Conservation (phyloP, 2,329 filamentous ascomycete genomes). For the Fusarium austroafricanum region DNA sequence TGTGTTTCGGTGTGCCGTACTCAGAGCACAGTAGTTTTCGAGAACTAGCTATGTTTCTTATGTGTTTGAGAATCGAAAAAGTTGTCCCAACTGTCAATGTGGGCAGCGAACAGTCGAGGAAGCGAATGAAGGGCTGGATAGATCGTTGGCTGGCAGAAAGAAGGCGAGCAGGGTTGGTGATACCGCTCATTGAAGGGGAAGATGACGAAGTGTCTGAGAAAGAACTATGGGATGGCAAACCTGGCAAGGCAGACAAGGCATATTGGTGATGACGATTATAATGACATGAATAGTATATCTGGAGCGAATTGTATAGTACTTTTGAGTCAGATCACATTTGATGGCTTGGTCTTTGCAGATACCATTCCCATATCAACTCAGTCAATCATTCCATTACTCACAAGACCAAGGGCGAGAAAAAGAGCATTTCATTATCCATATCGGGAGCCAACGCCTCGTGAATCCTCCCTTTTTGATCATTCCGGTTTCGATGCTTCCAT, state of each 20-base stretch:
- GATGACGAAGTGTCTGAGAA: conserved; percentile 47
- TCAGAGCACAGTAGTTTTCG: conserved; percentile 95
- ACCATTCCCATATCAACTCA: background rate
- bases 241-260: conserved; percentile 52
- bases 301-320: background rate
- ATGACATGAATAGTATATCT: conserved; percentile 1
- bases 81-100: conserved; percentile 95
- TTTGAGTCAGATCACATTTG: background rate
- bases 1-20: conserved; percentile 95
- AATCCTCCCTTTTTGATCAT: conserved; percentile 32
- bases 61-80: conserved; percentile 85
- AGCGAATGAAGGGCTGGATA: conserved; percentile 73
- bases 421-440: conserved; percentile 46
- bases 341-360: background rate
- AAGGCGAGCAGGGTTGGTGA: conserved; percentile 65
- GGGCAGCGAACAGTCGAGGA: conserved; percentile 67
- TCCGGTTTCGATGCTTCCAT: conserved; percentile 29
- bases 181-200: conserved; percentile 56
- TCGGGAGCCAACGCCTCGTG: conserved; percentile 46
- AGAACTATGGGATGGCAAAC: conserved; percentile 55
- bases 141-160: conserved; percentile 72
- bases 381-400: background rate
- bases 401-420: conserved; percentile 16
- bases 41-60: conserved; percentile 93
- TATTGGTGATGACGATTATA: conserved; percentile 51